Evolutionary conservation across 2,329 filamentous ascomycete species (phyloP).

Genomic region (Arachnomyces sp.): DNA sequence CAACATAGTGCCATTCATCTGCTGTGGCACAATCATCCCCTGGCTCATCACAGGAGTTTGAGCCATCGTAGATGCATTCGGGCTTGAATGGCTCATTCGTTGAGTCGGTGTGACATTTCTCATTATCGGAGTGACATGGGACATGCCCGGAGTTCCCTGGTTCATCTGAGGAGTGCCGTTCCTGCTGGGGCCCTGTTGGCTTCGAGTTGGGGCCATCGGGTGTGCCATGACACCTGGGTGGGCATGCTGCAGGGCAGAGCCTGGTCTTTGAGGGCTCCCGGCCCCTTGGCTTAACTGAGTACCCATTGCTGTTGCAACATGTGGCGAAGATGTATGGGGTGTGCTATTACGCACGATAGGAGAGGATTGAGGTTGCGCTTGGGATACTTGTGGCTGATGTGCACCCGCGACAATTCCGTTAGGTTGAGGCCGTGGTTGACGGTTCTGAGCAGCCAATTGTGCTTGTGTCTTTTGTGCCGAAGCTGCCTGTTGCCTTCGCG

Average conservation of each 20-base stretch:
- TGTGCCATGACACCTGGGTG: slow-evolving; percentile 39
- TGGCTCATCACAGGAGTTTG: slow-evolving; percentile 39
- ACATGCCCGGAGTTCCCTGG: slow-evolving; percentile 38
- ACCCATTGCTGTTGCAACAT: slow-evolving; percentile 32
- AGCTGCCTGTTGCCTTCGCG: slow-evolving; percentile 29
- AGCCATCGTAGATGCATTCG: slow-evolving; percentile 33
- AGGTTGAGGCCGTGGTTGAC: slow-evolving; percentile 42
- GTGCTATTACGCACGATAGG: slow-evolving; percentile 41
- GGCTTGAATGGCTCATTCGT: slow-evolving; percentile 39
- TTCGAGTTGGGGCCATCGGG: slow-evolving; percentile 37
- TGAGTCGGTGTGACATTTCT: slow-evolving; percentile 40
- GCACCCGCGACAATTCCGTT: slow-evolving; percentile 23
- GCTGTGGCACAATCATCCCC: slow-evolving; percentile 32
- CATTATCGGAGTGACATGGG: slow-evolving; percentile 40
- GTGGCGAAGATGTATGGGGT: slow-evolving; percentile 38
- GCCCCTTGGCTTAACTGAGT: slow-evolving; percentile 31
- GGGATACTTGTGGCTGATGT: slow-evolving; percentile 27
- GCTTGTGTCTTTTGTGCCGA: slow-evolving; percentile 39
- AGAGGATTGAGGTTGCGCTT: slow-evolving; percentile 36
- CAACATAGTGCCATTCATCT: slow-evolving; percentile 30
- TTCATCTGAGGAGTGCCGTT: slow-evolving; percentile 42
- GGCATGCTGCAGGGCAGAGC: slow-evolving; percentile 39
- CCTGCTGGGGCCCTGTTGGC: slow-evolving; percentile 39
- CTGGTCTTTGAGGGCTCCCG: slow-evolving; percentile 38
- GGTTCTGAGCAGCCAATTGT: slow-evolving; percentile 38